Conservation (phyloP, 306 rosid genomes). For the Acacia acuminata region DNA sequence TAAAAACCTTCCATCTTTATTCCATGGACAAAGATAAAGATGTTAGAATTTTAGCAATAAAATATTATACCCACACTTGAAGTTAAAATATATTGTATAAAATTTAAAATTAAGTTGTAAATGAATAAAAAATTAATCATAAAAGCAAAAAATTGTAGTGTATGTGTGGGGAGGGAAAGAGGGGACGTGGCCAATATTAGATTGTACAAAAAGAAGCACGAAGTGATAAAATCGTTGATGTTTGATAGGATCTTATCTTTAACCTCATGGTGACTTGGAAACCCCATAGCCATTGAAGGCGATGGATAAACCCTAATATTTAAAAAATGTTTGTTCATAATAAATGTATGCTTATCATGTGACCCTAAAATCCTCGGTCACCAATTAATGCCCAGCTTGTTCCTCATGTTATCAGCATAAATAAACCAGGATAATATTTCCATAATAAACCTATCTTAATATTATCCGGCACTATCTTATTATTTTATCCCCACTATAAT, state of each 20-base stretch:
- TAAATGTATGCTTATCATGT: not conserved
- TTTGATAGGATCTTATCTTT: constrained; percentile 8
- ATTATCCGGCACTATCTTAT: no score
- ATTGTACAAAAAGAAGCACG: not conserved
- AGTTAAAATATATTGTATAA: not conserved
- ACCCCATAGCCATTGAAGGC: not conserved
- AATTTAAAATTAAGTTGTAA: not conserved
- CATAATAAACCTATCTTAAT: not conserved
- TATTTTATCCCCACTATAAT: no score
- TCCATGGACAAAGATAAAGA: not conserved
- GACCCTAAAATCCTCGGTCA: not conserved
- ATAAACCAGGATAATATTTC: not conserved
- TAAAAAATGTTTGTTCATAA: not conserved
- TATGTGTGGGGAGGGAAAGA: not conserved
- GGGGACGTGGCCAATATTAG: not conserved
- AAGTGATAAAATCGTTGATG: not conserved
- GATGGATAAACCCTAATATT: not conserved
- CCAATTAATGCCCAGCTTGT: not conserved
- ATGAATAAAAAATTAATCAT: not conserved
- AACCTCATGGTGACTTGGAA: not conserved
- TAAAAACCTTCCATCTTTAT: not conserved
- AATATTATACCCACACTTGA: not conserved
- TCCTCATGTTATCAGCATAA: not conserved
- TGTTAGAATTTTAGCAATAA: not conserved
- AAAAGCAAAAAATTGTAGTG: not conserved